These are phyloP conservation scores for Austropuccinia psidii DNA, from an alignment of 1,284 basidiomycete genomes.

Conservation along the genomic window DNA sequence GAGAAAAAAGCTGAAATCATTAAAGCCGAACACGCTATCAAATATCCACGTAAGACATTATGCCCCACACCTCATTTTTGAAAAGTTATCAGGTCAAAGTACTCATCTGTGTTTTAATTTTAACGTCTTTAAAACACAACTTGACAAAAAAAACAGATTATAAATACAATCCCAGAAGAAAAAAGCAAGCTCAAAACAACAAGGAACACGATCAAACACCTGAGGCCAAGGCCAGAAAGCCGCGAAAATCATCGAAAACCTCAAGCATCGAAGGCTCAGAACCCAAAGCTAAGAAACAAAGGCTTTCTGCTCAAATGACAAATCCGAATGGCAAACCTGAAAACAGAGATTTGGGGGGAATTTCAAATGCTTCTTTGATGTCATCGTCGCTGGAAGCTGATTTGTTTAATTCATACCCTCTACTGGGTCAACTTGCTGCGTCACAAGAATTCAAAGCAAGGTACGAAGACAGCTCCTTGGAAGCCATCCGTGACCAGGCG, in stretches of 20 bases:
- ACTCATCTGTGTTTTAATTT: neutral
- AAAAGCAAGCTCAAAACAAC: neutral
- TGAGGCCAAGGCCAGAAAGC: neutral
- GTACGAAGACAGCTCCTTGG: neutral
- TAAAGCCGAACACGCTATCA: conserved; percentile 32
- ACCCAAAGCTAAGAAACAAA: neutral
- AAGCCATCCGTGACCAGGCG: neutral
- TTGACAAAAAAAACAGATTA: neutral
- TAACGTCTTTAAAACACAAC: neutral
- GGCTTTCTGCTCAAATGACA: neutral
- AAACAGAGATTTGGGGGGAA: neutral
- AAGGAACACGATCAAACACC: conserved; percentile 15
- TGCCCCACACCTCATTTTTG: neutral
- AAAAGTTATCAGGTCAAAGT: neutral
- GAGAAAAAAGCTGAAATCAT: conserved; percentile 30
- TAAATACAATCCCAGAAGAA: conserved; percentile 24
- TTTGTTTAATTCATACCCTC: neutral
- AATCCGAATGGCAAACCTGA: neutral
- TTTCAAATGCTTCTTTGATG: neutral
- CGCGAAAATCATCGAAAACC: too few relatives aligned
- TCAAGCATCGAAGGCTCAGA: too few relatives aligned
- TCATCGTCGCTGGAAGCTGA: neutral
- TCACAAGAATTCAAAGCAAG: neutral
- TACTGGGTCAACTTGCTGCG: neutral
- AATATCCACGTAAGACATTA: conserved; percentile 28